Percentiles rank a stretch among this genome's conserved stretches.
These are phyloP conservation scores for Botrytis galanthina DNA, from an alignment of 2,329 filamentous ascomycete species.

Conservation along the genomic window DNA sequence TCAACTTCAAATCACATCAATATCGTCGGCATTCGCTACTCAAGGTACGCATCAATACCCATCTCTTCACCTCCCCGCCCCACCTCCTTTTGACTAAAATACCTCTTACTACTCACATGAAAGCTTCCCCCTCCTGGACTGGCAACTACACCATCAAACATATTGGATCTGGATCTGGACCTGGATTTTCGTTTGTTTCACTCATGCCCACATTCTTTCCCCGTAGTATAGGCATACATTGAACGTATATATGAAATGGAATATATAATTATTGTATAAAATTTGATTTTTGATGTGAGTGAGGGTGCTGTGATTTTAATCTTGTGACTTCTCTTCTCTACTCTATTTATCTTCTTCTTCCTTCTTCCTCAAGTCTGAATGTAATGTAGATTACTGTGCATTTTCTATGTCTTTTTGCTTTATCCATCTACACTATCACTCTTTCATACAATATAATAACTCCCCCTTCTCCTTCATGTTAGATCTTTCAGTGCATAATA, in stretches of 20 bases:
- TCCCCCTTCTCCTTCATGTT: too few relatives aligned
- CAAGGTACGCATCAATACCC: conserved; percentile 27
- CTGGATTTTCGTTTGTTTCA: not conserved
- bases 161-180: not conserved
- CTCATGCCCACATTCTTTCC: not conserved
- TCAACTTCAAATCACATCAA: not conserved
- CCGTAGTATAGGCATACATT: not conserved
- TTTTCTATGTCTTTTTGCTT: not conserved
- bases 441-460: not conserved
- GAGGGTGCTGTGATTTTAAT: not conserved
- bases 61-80: not conserved
- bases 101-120: conserved; percentile 36
- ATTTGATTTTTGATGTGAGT: not conserved
- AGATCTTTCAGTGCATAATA: too few relatives aligned
- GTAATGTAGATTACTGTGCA: not conserved
- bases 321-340: not conserved
- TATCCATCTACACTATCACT: not conserved
- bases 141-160: not conserved
- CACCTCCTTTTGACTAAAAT: not conserved
- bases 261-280: not conserved
- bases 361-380: not conserved
- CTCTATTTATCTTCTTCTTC: not conserved
- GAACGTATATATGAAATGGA: not conserved
- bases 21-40: not conserved
- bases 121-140: conserved; percentile 27